These are phyloP conservation scores for Dendrostoma leiphaemia DNA, from an alignment of 2,329 filamentous ascomycete genomes.

Conservation along the genomic window DNA sequence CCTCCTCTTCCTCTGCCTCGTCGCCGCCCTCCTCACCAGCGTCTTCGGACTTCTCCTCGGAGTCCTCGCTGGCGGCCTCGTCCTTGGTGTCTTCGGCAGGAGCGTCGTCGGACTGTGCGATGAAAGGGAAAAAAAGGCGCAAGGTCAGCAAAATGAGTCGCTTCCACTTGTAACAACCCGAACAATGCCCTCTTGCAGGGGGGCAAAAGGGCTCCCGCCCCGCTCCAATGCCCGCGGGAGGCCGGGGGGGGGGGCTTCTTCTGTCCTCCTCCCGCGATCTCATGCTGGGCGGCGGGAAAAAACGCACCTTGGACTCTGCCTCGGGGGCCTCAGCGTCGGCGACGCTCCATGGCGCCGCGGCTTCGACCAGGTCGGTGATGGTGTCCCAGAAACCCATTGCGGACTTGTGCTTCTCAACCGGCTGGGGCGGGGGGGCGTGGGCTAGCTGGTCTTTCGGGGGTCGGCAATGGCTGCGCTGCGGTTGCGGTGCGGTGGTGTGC, in stretches of 20 bases:
- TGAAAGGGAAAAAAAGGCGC: neutral
- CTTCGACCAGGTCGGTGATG: constrained; percentile 63
- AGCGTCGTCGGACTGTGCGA: constrained; percentile 35
- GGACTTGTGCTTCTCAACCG: constrained; percentile 39
- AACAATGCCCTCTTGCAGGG: too few relatives aligned
- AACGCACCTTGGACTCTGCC: constrained; percentile 46
- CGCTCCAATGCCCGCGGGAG: too few relatives aligned
- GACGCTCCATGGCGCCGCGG: constrained; percentile 62
- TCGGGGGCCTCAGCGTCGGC: constrained; percentile 67
- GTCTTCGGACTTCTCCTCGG: constrained; percentile 36
- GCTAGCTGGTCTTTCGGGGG: constrained; percentile 23
- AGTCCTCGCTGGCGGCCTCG: constrained; percentile 49
- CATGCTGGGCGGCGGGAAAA: too few relatives aligned
- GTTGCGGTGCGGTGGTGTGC: constrained; percentile 28
- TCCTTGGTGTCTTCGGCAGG: constrained; percentile 29
- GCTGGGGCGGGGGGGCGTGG: constrained; percentile 29
- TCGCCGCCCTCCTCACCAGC: constrained; percentile 63
- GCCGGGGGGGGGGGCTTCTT: too few relatives aligned
- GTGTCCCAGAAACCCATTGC: constrained; percentile 68
- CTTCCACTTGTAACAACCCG: too few relatives aligned
- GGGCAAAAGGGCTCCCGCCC: too few relatives aligned
- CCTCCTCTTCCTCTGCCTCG: constrained; percentile 65
- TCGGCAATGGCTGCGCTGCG: constrained; percentile 24
- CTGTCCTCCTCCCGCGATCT: too few relatives aligned
- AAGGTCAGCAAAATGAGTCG: too few relatives aligned